These are phyloP conservation scores for Fusarium continuum DNA, from an alignment of 2,329 filamentous ascomycete species.

Conservation along the genomic window DNA sequence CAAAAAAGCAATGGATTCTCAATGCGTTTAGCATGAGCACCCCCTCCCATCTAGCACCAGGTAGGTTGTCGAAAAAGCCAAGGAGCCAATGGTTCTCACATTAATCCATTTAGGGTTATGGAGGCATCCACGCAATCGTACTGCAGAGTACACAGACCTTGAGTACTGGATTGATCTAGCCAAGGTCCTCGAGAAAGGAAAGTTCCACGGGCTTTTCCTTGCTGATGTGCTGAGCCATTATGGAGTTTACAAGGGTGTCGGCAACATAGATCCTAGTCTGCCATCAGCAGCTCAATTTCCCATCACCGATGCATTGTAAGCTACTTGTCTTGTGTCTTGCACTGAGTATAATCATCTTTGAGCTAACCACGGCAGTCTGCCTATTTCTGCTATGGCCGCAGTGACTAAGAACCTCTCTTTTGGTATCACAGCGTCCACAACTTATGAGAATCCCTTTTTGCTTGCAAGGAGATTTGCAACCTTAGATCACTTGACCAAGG, in stretches of 20 bases:
- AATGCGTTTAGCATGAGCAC: not conserved
- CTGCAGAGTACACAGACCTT: slow-evolving; percentile 24
- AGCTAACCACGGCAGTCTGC: not conserved
- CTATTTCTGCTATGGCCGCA: not conserved
- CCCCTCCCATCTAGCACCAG: not conserved
- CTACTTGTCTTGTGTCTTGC: not conserved
- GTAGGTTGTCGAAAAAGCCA: not conserved
- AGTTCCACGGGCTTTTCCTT: slow-evolving; percentile 61
- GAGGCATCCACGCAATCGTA: slow-evolving; percentile 30
- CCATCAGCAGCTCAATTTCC: not conserved
- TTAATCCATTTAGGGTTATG: not conserved
- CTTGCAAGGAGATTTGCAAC: slow-evolving; percentile 49
- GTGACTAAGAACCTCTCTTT: not conserved
- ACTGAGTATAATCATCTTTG: not conserved
- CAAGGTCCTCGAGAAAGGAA: slow-evolving; percentile 55
- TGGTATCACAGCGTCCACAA: not conserved
- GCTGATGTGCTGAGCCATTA: slow-evolving; percentile 59
- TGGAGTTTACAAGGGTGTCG: slow-evolving; percentile 39
- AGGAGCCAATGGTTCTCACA: not conserved
- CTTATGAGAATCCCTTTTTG: not conserved
- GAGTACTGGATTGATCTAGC: slow-evolving; percentile 58
- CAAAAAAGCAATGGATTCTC: not conserved
- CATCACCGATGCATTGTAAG: not conserved
- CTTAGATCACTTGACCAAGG: slow-evolving; percentile 49
- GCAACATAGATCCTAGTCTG: not conserved